Conservation (phyloP, 2,329 filamentous ascomycete genomes). For the Harringtonia lauricola region DNA sequence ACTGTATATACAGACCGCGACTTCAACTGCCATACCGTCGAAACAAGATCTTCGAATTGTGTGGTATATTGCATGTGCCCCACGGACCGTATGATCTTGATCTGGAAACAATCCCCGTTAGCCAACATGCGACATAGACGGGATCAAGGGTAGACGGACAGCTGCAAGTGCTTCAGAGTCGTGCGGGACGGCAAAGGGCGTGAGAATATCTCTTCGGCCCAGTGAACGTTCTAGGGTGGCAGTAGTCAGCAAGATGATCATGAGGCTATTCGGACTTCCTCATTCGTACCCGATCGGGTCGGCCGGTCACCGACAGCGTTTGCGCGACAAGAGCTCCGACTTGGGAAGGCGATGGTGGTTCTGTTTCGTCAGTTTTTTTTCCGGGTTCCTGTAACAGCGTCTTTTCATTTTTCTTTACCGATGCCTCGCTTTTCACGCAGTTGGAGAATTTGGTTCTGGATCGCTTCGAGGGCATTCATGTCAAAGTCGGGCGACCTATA, state of each 20-base stretch:
- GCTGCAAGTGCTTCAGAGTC: slow-evolving; percentile 29
- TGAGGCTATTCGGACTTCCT: too few species aligned
- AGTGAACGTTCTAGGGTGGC: slow-evolving; percentile 26
- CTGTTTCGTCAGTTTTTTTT: background rate
- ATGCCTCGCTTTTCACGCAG: slow-evolving; percentile 43
- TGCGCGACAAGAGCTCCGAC: slow-evolving; percentile 22
- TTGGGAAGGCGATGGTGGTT: slow-evolving; percentile 25
- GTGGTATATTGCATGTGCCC: slow-evolving; percentile 31
- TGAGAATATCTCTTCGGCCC: slow-evolving; percentile 51
- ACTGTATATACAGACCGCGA: too few species aligned
- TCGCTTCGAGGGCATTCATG: slow-evolving; percentile 38
- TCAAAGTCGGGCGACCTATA: slow-evolving; percentile 42
- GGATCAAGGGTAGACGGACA: background rate
- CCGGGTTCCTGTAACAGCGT: too few species aligned
- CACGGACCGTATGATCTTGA: slow-evolving; percentile 36
- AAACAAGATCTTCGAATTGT: slow-evolving; percentile 40
- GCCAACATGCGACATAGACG: background rate
- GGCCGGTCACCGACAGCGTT: slow-evolving; percentile 15
- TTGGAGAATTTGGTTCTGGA: slow-evolving; percentile 36
- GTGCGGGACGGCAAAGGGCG: slow-evolving; percentile 40
- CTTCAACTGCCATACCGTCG: slow-evolving; percentile 30
- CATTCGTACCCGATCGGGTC: slow-evolving; percentile 14
- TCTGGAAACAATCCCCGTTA: slow-evolving; percentile 21
- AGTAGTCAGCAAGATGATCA: slow-evolving; percentile 6
- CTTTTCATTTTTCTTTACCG: slow-evolving; percentile 3